A percentile compares a stretch with the other conserved stretches of the same genome.
Evolutionary conservation across 2,329 filamentous ascomycete species (phyloP).

Genomic region (Lasiodiplodia hormozganensis): DNA sequence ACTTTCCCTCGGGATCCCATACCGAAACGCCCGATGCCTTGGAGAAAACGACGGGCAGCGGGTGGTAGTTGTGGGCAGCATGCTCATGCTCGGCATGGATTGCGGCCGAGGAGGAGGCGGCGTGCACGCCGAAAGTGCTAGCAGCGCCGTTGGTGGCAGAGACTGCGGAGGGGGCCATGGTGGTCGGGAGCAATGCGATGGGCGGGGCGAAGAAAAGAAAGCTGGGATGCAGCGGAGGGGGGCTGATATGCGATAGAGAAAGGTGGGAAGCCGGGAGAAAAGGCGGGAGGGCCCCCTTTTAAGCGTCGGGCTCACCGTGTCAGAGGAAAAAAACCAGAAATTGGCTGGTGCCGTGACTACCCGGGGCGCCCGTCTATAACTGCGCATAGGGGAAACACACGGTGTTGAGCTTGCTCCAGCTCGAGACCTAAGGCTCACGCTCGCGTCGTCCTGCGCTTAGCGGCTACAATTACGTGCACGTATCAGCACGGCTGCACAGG

Average conservation of each 20-base stretch:
- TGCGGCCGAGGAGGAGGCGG: constrained; percentile 77
- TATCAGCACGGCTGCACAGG: constrained; percentile 21
- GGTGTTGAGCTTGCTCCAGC: constrained; percentile 29
- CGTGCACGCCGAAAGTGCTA: constrained; percentile 62
- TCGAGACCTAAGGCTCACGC: constrained; percentile 3
- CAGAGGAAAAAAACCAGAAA: constrained; percentile 21
- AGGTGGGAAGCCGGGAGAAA: constrained; percentile 2
- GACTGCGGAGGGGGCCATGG: constrained; percentile 33
- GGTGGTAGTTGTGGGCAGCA: constrained; percentile 99
- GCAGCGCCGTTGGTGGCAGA: constrained; percentile 36
- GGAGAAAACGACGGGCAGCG: constrained; percentile 77
- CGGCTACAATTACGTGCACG: constrained; percentile 30
- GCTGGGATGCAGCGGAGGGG: constrained; percentile 5
- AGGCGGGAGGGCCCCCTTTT: constrained; percentile 20
- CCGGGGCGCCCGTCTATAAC: constrained; percentile 34
- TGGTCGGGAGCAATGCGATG: background rate
- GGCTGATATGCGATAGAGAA: constrained; percentile 17
- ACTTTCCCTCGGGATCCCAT: constrained; percentile 89
- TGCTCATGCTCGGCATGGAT: constrained; percentile 82
- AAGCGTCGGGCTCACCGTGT: background rate
- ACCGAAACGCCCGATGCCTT: constrained; percentile 84
- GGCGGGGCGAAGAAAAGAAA: background rate
- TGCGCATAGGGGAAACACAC: constrained; percentile 36
- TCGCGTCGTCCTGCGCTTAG: constrained; percentile 36
- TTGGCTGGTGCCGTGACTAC: constrained; percentile 25